A percentile compares a stretch with the other conserved stretches of the same genome.
phyloP scores from a whole-genome alignment of 208 protist genomes.

The Zelonia costaricensis region DNA sequence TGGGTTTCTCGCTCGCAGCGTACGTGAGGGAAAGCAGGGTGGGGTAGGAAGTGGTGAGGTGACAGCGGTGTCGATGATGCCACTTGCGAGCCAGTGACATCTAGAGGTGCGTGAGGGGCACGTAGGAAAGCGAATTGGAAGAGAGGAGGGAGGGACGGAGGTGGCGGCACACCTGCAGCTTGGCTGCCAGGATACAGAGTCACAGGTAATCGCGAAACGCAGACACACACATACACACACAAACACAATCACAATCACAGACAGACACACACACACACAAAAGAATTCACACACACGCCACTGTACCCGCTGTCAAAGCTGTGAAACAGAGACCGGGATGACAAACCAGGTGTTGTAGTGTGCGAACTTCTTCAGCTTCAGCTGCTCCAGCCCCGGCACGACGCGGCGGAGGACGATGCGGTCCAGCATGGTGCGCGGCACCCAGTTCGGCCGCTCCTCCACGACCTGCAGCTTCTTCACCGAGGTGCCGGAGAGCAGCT shows the following conservation, averaged over 20 bases:
- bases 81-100: no score
- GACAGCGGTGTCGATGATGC: no score
- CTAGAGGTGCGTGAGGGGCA: no score
- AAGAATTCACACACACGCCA: background rate
- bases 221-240: background rate
- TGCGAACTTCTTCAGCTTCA: constrained; percentile 69
- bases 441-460: constrained; percentile 64
- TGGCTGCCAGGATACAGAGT: no score
- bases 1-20: no score
- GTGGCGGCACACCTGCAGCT: no score
- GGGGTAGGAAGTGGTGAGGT: no score
- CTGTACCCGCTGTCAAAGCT: constrained; percentile 20
- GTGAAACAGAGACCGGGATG: constrained; percentile 48
- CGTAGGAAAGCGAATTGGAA: no score
- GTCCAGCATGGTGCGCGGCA: constrained; percentile 54
- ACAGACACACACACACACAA: background rate
- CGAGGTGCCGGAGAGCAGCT: constrained; percentile 57
- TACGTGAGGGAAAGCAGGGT: no score
- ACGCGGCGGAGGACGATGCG: constrained; percentile 38
- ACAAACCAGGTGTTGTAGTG: constrained; percentile 86
- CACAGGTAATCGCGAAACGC: no score
- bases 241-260: no score
- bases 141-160: no score
- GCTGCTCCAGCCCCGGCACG: constrained; percentile 39
- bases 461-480: constrained; percentile 77